Evolutionary conservation across 176 grass and related monocot species (phyloP).

Genomic region (Panicum miliaceum): DNA sequence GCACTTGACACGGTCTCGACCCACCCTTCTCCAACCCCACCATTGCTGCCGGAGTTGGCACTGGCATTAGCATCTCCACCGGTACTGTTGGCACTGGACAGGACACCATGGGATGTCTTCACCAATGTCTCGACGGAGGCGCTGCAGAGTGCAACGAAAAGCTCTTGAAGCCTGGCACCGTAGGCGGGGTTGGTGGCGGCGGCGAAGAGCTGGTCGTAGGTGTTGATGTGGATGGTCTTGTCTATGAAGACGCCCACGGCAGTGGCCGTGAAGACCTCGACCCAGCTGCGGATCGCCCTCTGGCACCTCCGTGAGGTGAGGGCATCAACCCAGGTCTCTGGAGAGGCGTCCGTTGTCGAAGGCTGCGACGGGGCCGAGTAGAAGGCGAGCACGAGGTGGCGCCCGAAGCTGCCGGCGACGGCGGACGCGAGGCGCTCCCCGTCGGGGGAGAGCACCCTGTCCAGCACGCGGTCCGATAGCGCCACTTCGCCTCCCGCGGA

Average conservation of each 20-base stretch:
- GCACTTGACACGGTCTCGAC: conserved; percentile 52
- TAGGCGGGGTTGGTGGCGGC: conserved; percentile 86
- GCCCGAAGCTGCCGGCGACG: conserved; percentile 66
- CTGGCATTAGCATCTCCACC: background rate
- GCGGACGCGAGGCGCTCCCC: conserved; percentile 69
- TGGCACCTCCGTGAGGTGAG: conserved; percentile 45
- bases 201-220: conserved; percentile 80
- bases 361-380: conserved; percentile 41
- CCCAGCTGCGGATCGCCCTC: conserved; percentile 57
- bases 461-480: conserved; percentile 59
- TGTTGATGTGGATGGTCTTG: conserved; percentile 95
- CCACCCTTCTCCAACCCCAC: conserved; percentile 47
- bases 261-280: conserved; percentile 69
- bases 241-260: conserved; percentile 83
- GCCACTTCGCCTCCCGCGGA: background rate
- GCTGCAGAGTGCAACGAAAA: conserved; percentile 69
- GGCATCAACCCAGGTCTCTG: conserved; percentile 59
- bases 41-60: background rate
- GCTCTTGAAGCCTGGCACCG: conserved; percentile 59
- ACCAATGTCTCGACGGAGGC: conserved; percentile 70
- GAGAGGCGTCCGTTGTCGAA: background rate
- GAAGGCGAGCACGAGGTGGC: conserved; percentile 63
- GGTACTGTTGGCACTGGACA: conserved; percentile 29
- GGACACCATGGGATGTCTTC: conserved; percentile 65
- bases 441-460: conserved; percentile 59